phyloP scores from a whole-genome alignment of 306 rosid genomes.

The Rosa persica region DNA sequence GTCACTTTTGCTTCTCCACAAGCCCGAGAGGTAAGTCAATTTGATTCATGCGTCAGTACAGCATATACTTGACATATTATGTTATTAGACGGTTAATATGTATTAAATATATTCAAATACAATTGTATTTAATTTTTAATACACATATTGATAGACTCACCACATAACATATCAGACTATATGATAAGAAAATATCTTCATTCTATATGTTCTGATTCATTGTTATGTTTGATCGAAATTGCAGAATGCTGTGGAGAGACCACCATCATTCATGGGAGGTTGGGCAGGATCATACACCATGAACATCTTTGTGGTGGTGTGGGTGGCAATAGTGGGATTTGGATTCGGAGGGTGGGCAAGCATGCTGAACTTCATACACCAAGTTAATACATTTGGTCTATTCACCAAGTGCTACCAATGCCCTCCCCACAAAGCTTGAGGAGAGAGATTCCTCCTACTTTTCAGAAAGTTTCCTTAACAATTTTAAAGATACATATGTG shows the following conservation, averaged over 20 bases:
- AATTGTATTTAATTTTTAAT: not conserved
- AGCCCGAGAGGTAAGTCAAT: conserved; percentile 68
- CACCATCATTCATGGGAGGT: conserved; percentile 79
- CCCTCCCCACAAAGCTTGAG: conserved; percentile 79
- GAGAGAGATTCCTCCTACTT: conserved; percentile 25
- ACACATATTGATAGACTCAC: not conserved
- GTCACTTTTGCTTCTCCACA: conserved; percentile 78
- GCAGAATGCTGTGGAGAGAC: conserved; percentile 95
- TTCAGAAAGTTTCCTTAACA: conserved; percentile 19
- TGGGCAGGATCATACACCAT: conserved; percentile 77
- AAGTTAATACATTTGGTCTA: conserved; percentile 75
- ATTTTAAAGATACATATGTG: conserved; percentile 46
- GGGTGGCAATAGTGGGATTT: conserved; percentile 94
- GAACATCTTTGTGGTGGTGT: conserved; percentile 79
- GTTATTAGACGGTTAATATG: too few species aligned
- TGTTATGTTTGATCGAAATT: not conserved
- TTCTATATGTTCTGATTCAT: not conserved
- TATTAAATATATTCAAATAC: not conserved
- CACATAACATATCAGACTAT: not conserved
- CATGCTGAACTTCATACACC: conserved; percentile 76
- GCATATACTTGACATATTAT: too few species aligned
- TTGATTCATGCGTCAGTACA: not conserved
- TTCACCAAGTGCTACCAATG: conserved; percentile 92
- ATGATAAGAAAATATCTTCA: too few species aligned
- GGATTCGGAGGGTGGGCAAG: conserved; percentile 99